phyloP scores from a whole-genome alignment of 2,329 filamentous ascomycete genomes.

The Stemphylium lycopersici region DNA sequence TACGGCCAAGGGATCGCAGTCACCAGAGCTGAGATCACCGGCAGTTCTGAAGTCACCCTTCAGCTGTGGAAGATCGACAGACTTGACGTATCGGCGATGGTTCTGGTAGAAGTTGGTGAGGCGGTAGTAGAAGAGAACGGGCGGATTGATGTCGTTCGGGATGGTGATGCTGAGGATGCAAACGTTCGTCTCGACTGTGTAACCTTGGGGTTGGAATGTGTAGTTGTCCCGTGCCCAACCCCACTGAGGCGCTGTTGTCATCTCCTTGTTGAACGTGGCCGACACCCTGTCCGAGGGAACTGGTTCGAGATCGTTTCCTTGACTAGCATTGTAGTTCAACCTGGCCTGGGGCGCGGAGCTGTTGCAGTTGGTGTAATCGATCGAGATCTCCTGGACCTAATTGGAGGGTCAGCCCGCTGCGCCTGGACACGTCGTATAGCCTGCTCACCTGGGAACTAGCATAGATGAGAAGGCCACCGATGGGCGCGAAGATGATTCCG shows the following conservation, averaged over 20 bases:
- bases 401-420: conserved; percentile 19
- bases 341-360: conserved; percentile 57
- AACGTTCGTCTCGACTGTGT: conserved; percentile 48
- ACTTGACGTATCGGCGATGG: conserved; percentile 93
- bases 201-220: conserved; percentile 31
- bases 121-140: conserved; percentile 92
- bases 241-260: conserved; percentile 43
- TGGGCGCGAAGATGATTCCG: conserved; percentile 90
- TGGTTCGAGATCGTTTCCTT: conserved; percentile 44
- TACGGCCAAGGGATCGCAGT: conserved; percentile 73
- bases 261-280: conserved; percentile 71
- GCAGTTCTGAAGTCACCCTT: conserved; percentile 71
- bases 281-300: conserved; percentile 66
- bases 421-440: conserved; percentile 17
- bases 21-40: conserved; percentile 67
- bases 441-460: conserved; percentile 76
- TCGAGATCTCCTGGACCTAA: conserved; percentile 85
- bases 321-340: conserved; percentile 20
- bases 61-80: conserved; percentile 82
- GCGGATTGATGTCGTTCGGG: conserved; percentile 77
- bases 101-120: conserved; percentile 99
- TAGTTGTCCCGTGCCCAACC: conserved; percentile 46
- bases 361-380: conserved; percentile 87
- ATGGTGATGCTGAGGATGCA: conserved; percentile 82
- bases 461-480: conserved; percentile 84